Evolutionary conservation across 2,329 filamentous ascomycete species (phyloP), one percentile per base, ranked within the genome.

Genomic region (Lachnellula arida): DNA sequence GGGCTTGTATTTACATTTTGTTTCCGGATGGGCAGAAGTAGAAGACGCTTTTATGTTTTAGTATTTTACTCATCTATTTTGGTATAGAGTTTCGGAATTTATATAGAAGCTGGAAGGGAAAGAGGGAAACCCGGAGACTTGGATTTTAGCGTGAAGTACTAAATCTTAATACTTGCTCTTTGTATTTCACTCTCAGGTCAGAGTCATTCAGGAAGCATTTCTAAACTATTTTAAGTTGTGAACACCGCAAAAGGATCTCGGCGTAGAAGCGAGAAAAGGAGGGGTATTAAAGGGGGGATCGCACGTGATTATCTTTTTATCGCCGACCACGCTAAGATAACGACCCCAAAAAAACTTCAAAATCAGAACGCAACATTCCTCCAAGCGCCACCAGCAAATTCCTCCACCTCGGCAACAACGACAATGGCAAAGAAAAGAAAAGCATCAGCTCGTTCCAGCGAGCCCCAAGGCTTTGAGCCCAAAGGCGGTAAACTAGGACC

Each of bases 391-490:
- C 19, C 6, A 28, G 42, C 49, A 32, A 28, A 19, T 12, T 19
- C 22, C 2, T 35, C 46, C 48, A 25, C 19, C 32, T 50, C 19
- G 25, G 8, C 7, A 54, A 54, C 19, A 42, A 49, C 17, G n/a
- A 52, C 37, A 43, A 67, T 67, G 65, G 60, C 54, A 12, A 67
- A 65, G 28, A 67, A 67, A 54, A 60, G 65, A 32, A 67, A 67
- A 40, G 57, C 56, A 6, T 58, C 62, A 1, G 44, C 43, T 14
- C 53, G 56, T 7, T 28, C 44, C 19, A 53, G 55, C 11, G 49
- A 34, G 7, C 22, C 32, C 0, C 46, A 46, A 37, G 60, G 58
- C 11, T 64, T 55, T 19, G 58, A 65, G 17, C 28, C 57, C 1
- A 60, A 58, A 46, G 57, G 61, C 9, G 64, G 63, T 4, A 66